These are phyloP conservation scores for Trichaptum fuscoviolaceum DNA, from an alignment of 768 basidiomycete genomes.

Conservation along the genomic window DNA sequence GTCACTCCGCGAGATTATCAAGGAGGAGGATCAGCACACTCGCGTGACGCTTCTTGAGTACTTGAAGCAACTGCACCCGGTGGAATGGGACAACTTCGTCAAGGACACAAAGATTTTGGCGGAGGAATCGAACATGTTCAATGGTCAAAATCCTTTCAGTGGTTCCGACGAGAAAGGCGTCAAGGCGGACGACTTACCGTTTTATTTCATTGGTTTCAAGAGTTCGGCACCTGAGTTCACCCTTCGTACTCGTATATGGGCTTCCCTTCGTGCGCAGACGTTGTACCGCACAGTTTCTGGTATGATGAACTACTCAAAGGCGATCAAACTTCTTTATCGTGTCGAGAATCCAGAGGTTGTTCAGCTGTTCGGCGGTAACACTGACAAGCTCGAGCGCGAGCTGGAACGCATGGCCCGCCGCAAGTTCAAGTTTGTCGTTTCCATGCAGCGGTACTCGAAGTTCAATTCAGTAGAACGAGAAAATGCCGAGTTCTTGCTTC, in stretches of 20 bases:
- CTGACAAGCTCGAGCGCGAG: slow-evolving; percentile 93
- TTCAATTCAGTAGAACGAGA: slow-evolving; percentile 99
- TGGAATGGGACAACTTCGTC: slow-evolving; percentile 99
- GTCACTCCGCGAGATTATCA: slow-evolving; percentile 95
- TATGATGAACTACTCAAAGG: slow-evolving; percentile 99
- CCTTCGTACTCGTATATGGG: slow-evolving; percentile 98
- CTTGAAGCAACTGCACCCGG: slow-evolving; percentile 93
- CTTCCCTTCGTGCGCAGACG: slow-evolving; percentile 96
- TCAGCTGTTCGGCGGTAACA: slow-evolving; percentile 95
- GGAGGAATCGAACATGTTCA: slow-evolving; percentile 87
- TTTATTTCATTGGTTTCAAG: slow-evolving; percentile 99
- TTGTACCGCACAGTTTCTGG: slow-evolving; percentile 98
- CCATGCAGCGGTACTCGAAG: slow-evolving; percentile 99
- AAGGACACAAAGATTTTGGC: slow-evolving; percentile 99
- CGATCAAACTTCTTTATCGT: slow-evolving; percentile 98
- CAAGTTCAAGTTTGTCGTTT: slow-evolving; percentile 99
- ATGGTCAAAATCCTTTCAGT: slow-evolving; percentile 66
- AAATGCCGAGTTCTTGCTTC: slow-evolving; percentile 95
- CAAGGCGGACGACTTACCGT: slow-evolving; percentile 90
- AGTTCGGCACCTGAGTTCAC: slow-evolving; percentile 98
- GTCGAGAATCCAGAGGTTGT: slow-evolving; percentile 99
- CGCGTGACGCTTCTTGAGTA: slow-evolving; percentile 97
- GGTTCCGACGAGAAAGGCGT: slow-evolving; percentile 73
- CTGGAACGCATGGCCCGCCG: slow-evolving; percentile 95
- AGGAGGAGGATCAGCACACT: slow-evolving; percentile 95